Conservation (phyloP, 805 yeast species). For the Candida boleticola region DNA sequence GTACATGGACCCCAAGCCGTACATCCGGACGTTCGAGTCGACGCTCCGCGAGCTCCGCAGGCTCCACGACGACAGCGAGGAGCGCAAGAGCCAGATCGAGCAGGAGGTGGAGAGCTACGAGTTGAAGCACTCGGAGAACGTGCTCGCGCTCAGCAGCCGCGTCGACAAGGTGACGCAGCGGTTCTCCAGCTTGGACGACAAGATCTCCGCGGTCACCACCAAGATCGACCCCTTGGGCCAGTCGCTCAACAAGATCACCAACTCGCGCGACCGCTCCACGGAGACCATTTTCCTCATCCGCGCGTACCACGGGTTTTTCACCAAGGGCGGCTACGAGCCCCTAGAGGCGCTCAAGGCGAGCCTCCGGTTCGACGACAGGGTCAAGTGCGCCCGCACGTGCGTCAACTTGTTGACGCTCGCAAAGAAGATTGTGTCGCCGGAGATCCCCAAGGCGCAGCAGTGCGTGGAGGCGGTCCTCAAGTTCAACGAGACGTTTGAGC, state of each 20-base stretch:
- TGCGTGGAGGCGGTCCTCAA: constrained; percentile 53
- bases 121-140: constrained; percentile 63
- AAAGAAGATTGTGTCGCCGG: constrained; percentile 57
- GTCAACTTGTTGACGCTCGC: constrained; percentile 66
- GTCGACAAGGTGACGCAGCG: constrained; percentile 45
- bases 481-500: constrained; percentile 76
- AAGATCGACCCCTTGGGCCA: constrained; percentile 70
- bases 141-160: constrained; percentile 51
- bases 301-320: constrained; percentile 73
- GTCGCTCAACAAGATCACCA: constrained; percentile 62
- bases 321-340: constrained; percentile 53
- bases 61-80: constrained; percentile 54
- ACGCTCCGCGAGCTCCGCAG: constrained; percentile 69
- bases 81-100: constrained; percentile 50
- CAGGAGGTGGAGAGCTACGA: constrained; percentile 60
- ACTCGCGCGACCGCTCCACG: constrained; percentile 68
- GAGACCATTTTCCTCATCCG: constrained; percentile 71
- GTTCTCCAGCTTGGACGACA: constrained; percentile 50
- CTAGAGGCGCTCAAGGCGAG: constrained; percentile 58
- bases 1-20: constrained; percentile 87
- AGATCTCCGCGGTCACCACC: constrained; percentile 55
- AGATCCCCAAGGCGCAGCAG: constrained; percentile 42
- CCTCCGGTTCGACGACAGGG: constrained; percentile 46
- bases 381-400: constrained; percentile 67
- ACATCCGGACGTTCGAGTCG: constrained; percentile 88